Conservation (phyloP, 371 early-diverging fungal species). For the Neoconidiobolus thromboides region DNA sequence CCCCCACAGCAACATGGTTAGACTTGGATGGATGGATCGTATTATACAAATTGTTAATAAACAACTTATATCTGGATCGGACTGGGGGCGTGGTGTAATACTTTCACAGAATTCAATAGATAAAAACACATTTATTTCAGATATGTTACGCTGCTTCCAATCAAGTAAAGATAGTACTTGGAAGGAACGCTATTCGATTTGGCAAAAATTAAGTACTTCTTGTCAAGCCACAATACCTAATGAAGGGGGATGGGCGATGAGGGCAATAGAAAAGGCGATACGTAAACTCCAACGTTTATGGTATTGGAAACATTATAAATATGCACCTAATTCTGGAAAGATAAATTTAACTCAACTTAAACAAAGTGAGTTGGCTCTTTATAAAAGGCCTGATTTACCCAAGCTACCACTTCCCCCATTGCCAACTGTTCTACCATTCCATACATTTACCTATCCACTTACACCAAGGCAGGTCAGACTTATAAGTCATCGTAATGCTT, state of each 20-base stretch:
- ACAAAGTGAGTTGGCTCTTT: conserved; percentile 15
- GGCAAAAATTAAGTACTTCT: background rate
- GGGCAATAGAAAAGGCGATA: conserved; percentile 36
- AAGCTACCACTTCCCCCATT: conserved; percentile 38
- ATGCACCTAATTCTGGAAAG: conserved; percentile 3
- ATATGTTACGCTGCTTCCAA: background rate
- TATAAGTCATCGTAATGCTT: conserved; percentile 67
- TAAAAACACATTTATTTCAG: background rate
- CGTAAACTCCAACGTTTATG: conserved; percentile 39
- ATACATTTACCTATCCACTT: conserved; percentile 80
- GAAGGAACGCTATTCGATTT: background rate
- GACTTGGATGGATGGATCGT: conserved; percentile 56
- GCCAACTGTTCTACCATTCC: conserved; percentile 81
- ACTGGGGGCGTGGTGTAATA: conserved; percentile 31
- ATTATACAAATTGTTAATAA: conserved; percentile 59
- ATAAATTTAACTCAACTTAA: conserved; percentile 1
- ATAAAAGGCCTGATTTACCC: conserved; percentile 39
- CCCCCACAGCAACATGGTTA: conserved; percentile 9
- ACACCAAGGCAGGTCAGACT: conserved; percentile 63
- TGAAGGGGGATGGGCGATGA: conserved; percentile 61
- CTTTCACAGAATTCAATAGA: conserved; percentile 4
- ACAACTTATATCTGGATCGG: conserved; percentile 45
- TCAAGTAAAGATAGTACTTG: background rate
- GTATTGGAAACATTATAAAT: conserved; percentile 30
- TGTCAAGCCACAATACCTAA: conserved; percentile 11